Conservation (phyloP, 108 stramenopile genomes). For the Schizochytrium sp. region DNA sequence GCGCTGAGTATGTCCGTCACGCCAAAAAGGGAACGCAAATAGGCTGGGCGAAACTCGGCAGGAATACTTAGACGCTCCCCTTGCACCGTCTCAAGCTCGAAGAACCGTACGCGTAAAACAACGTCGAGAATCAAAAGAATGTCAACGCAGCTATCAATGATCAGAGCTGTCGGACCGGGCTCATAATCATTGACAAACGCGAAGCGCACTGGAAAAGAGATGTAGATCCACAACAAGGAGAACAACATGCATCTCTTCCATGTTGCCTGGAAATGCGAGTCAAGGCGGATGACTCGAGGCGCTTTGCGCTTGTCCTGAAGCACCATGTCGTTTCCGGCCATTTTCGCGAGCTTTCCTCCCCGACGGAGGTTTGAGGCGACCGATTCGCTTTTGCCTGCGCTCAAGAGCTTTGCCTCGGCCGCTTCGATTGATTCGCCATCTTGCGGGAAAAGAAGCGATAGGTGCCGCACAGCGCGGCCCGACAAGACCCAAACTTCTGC, state of each 20-base stretch:
- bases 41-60: background rate
- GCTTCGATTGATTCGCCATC: background rate
- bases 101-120: background rate
- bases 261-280: background rate
- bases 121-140: background rate
- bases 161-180: background rate
- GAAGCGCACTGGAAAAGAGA: background rate
- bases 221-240: background rate
- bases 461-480: background rate
- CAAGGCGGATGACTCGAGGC: background rate
- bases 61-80: background rate
- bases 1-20: background rate
- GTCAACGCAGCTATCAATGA: background rate
- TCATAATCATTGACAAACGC: background rate
- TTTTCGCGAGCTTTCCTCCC: background rate
- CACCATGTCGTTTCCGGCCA: background rate
- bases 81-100: background rate
- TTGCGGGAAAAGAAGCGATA: background rate
- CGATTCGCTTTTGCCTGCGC: background rate
- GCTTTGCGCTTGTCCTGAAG: background rate
- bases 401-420: background rate
- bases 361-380: background rate
- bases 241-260: background rate
- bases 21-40: background rate
- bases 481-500: background rate